Evolutionary conservation across 2,329 filamentous ascomycete species (phyloP).

Genomic region (Aureobasidium sp.): DNA sequence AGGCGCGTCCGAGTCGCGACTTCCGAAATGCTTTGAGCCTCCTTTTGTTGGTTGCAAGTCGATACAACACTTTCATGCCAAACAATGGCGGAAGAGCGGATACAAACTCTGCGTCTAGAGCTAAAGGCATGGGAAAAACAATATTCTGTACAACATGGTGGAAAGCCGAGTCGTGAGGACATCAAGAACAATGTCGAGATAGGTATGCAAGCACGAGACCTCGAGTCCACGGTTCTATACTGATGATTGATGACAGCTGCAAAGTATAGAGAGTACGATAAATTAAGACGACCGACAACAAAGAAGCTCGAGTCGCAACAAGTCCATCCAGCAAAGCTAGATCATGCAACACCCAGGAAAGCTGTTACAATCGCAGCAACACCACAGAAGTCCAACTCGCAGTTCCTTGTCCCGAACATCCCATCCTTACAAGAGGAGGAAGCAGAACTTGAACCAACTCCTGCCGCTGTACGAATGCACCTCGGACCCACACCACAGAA

Average conservation of each 20-base stretch:
- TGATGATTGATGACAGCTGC: slow-evolving; percentile 53
- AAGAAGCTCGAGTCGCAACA: slow-evolving; percentile 8
- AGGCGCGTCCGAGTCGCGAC: slow-evolving; percentile 16
- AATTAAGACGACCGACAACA: slow-evolving; percentile 49
- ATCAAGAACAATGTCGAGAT: slow-evolving; percentile 79
- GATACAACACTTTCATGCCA: slow-evolving; percentile 5
- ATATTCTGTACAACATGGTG: slow-evolving; percentile 68
- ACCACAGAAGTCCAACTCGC: slow-evolving; percentile 30
- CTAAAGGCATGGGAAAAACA: slow-evolving; percentile 79
- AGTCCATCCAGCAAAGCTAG: slow-evolving; percentile 18
- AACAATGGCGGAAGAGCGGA: slow-evolving; percentile 19
- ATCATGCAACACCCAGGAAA: slow-evolving; percentile 13
- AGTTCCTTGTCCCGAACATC: not conserved
- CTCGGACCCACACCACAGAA: slow-evolving; percentile 83
- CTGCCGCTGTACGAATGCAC: slow-evolving; percentile 34
- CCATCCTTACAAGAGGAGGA: slow-evolving; percentile 29
- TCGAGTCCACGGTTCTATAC: slow-evolving; percentile 1
- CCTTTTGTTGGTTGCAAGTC: slow-evolving; percentile 3
- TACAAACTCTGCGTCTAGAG: slow-evolving; percentile 62
- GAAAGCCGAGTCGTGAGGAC: slow-evolving; percentile 73
- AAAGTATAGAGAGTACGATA: slow-evolving; percentile 83
- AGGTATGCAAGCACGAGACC: slow-evolving; percentile 54
- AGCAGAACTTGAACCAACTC: slow-evolving; percentile 39
- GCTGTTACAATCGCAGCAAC: slow-evolving; percentile 12
- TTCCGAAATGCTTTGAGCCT: not conserved